phyloP scores from a whole-genome alignment of 2,329 filamentous ascomycete species.

The Nothophoma quercina region DNA sequence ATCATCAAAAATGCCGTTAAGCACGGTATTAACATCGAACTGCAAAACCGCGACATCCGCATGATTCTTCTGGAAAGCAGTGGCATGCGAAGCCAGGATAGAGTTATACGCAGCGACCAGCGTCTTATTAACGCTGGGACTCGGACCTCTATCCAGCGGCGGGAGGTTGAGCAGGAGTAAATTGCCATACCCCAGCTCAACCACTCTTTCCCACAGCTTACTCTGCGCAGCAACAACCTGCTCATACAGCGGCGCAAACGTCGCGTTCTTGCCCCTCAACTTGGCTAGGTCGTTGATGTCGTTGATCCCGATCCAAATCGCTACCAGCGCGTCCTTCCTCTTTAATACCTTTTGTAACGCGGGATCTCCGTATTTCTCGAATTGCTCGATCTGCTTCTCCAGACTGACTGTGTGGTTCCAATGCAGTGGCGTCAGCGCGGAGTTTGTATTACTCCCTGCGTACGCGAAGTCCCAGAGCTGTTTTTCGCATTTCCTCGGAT shows the following conservation, averaged over 20 bases:
- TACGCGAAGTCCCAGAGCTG: constrained; percentile 67
- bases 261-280: constrained; percentile 45
- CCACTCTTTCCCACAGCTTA: constrained; percentile 51
- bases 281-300: constrained; percentile 62
- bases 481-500: constrained; percentile 54
- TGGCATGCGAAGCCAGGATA: constrained; percentile 47
- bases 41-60: constrained; percentile 49
- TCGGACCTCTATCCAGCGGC: constrained; percentile 14
- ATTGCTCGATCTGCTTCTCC: constrained; percentile 61
- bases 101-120: constrained; percentile 57
- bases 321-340: constrained; percentile 54
- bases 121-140: constrained; percentile 15
- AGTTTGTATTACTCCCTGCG: constrained; percentile 60
- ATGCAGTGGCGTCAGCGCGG: constrained; percentile 55
- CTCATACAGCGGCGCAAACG: constrained; percentile 57
- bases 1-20: constrained; percentile 55
- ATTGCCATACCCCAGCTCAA: constrained; percentile 54
- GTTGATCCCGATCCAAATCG: constrained; percentile 65
- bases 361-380: constrained; percentile 54
- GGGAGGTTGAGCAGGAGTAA: constrained; percentile 49
- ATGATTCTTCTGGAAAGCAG: constrained; percentile 44
- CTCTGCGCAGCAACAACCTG: constrained; percentile 54
- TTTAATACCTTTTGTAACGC: constrained; percentile 47
- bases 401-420: constrained; percentile 60
- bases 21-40: constrained; percentile 55